phyloP scores from a whole-genome alignment of 805 yeast genomes.

The Wickerhamiella brachini region DNA sequence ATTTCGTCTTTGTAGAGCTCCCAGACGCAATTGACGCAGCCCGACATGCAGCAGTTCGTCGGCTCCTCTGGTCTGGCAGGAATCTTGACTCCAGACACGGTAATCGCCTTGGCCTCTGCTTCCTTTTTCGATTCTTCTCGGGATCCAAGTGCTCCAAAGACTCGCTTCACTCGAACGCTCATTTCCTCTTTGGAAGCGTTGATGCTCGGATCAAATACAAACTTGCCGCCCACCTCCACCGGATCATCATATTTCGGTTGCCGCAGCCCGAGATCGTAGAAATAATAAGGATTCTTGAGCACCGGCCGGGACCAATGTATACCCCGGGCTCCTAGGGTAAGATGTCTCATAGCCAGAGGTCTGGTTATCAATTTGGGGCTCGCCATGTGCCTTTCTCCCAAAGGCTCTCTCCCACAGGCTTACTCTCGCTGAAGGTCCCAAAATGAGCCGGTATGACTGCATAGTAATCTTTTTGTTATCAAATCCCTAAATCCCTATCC shows the following conservation, averaged over 20 bases:
- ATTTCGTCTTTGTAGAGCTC: constrained; percentile 80
- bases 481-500: not conserved
- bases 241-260: constrained; percentile 5
- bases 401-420: too few species aligned
- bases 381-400: too few species aligned
- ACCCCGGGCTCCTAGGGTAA: not conserved
- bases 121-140: constrained; percentile 21
- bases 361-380: not conserved
- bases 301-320: not conserved
- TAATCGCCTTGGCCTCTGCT: constrained; percentile 23
- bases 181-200: constrained; percentile 10
- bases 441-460: not conserved
- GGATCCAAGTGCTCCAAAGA: constrained; percentile 25
- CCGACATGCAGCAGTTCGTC: constrained; percentile 94
- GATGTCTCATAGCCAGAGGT: not conserved
- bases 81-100: constrained; percentile 54
- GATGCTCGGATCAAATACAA: constrained; percentile 14
- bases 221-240: constrained; percentile 2
- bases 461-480: not conserved
- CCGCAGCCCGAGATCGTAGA: constrained; percentile 4
- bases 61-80: constrained; percentile 84
- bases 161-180: constrained; percentile 16
- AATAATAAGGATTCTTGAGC: not conserved
- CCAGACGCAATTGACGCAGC: constrained; percentile 96
- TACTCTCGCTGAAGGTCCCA: too few species aligned